These are phyloP conservation scores for Inga laurina DNA, from an alignment of 306 rosid genomes.

Conservation along the genomic window DNA sequence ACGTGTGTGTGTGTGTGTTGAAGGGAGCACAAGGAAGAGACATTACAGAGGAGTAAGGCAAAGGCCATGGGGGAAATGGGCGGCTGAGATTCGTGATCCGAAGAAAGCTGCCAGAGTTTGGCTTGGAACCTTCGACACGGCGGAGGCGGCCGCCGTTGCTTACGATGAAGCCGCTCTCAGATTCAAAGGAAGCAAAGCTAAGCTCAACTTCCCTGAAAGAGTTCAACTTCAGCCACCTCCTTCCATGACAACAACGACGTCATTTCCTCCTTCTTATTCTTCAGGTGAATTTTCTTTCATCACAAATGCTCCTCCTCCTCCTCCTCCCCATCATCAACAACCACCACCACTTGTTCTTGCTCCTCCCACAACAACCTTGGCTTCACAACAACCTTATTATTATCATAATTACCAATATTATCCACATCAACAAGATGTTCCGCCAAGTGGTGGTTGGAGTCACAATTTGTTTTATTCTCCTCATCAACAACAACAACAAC, in stretches of 20 bases:
- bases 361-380: not conserved
- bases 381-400: conserved; percentile 38
- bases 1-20: not conserved
- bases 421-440: conserved; percentile 32
- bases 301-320: conserved; percentile 19
- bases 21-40: conserved; percentile 49
- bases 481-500: not conserved
- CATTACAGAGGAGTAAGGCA: conserved; percentile 94
- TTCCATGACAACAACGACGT: not conserved
- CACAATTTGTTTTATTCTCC: conserved; percentile 21
- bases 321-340: not conserved
- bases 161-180: conserved; percentile 85
- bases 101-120: conserved; percentile 79
- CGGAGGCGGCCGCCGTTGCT: conserved; percentile 84
- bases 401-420: conserved; percentile 23
- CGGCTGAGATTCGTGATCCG: conserved; percentile 89
- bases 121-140: conserved; percentile 87
- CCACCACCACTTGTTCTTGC: not conserved
- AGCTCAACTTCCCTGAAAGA: conserved; percentile 85
- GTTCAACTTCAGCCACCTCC: conserved; percentile 42
- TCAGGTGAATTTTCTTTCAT: conserved; percentile 31
- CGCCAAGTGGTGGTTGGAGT: not conserved
- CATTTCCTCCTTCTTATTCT: not conserved
- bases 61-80: conserved; percentile 97
- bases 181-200: conserved; percentile 95